These are phyloP conservation scores for Lolium multiflorum DNA, from an alignment of 176 grass and related monocot genomes.

Conservation along the genomic window DNA sequence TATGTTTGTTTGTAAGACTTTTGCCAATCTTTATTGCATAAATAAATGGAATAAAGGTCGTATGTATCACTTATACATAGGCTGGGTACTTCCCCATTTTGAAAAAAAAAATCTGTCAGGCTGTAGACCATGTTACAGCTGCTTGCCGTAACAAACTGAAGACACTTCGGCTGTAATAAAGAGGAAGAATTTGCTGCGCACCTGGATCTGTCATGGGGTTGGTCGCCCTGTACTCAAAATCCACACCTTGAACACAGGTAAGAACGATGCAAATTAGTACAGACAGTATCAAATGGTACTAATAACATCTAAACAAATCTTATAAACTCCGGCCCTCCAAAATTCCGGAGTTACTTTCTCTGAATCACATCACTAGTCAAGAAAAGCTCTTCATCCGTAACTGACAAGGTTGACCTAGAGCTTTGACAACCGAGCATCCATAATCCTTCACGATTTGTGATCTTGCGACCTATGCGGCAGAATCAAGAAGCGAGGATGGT, in stretches of 20 bases:
- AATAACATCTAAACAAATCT: background rate
- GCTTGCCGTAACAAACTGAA: background rate
- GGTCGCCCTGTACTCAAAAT: conserved; percentile 70
- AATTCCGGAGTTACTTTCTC: background rate
- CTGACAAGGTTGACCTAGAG: no score
- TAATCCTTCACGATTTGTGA: background rate
- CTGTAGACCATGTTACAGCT: no score
- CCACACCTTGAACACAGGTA: conserved; percentile 44
- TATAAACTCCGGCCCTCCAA: background rate
- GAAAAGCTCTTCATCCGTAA: background rate
- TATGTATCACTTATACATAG: no score
- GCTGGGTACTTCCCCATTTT: no score
- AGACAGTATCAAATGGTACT: conserved; percentile 18
- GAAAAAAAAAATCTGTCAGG: no score
- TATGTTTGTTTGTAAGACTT: no score
- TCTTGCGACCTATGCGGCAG: background rate
- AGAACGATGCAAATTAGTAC: background rate
- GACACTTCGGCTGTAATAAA: background rate
- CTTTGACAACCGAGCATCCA: background rate
- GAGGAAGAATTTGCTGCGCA: conserved; percentile 1
- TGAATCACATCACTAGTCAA: background rate
- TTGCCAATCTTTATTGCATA: no score
- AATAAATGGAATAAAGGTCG: no score
- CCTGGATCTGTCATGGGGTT: conserved; percentile 54
- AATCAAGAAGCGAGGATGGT: background rate